Conservation (phyloP, 495 filamentous ascomycete genomes). For the Poronia punctata region DNA sequence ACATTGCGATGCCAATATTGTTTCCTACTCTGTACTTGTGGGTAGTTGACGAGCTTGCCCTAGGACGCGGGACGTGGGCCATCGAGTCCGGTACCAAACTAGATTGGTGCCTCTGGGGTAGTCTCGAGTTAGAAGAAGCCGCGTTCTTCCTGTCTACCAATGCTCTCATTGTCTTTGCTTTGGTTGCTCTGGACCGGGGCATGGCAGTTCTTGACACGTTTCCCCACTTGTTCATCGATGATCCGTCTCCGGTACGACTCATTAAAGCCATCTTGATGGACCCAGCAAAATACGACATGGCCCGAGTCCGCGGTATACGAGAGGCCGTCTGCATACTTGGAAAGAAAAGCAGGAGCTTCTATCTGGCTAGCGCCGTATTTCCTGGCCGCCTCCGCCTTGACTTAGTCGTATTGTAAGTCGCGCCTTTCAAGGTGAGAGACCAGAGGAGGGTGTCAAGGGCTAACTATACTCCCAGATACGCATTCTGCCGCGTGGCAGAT, state of each 20-base stretch:
- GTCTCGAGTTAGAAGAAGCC: conserved; percentile 61
- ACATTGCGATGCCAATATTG: conserved; percentile 46
- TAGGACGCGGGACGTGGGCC: conserved; percentile 57
- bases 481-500: conserved; percentile 64
- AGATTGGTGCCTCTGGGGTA: conserved; percentile 49
- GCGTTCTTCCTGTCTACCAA: conserved; percentile 64
- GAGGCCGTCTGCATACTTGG: conserved; percentile 47
- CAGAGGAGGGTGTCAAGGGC: too few species aligned
- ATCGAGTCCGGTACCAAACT: conserved; percentile 58
- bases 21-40: conserved; percentile 62
- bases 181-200: conserved; percentile 56
- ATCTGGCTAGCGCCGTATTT: conserved; percentile 58
- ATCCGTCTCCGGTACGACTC: conserved; percentile 37
- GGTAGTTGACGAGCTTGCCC: conserved; percentile 56
- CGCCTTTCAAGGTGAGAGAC: conserved; percentile 1
- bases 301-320: conserved; percentile 45
- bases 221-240: conserved; percentile 38
- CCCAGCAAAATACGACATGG: conserved; percentile 39
- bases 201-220: conserved; percentile 52
- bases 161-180: conserved; percentile 55
- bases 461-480: conserved; percentile 43
- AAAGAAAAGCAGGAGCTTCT: conserved; percentile 61
- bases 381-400: conserved; percentile 57
- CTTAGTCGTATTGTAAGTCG: conserved; percentile 49
- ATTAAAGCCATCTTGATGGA: conserved; percentile 38